Evolutionary conservation across 805 yeast species (phyloP), one percentile per base, ranked within the genome.

Genomic region (Kazachstania bromeliacearum): DNA sequence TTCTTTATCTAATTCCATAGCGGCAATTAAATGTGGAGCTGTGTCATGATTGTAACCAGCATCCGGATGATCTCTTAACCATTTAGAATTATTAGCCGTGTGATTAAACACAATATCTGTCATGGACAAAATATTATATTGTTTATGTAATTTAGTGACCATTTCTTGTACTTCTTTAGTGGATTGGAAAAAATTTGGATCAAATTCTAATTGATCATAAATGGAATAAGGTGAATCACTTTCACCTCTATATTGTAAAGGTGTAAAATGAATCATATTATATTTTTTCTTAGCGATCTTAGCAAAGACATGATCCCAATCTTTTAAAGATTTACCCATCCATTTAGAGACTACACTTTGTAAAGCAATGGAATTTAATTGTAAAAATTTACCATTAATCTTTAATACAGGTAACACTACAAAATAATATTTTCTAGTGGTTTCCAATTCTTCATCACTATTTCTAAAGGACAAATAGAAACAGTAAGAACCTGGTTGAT

Each of bases 201-300:
- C 97, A 60, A 81, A 88, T 18, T 52, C 58, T 41, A 85, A 68
- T 60, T 92, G 97, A 56, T 89, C 96, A 48, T 63, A 79, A 36
- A 89, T 85, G 3, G 96, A 84, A 55, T 88, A 89, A 0, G 98
- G 98, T 5, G 96, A 88, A 57, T 88, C 73, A 1, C 95, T 83
- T 42, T 70, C 80, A 23, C 98, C 98, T 38, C 97, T 70, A 44
- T 77, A 63, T 60, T 89, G 96, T 47, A 89, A 66, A 0, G 98
- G 98, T 5, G 96, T 88, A 57, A 89, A 89, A 64, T 89, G 98
- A 30, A 92, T 67, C 96, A 89, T 85, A 59, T 92, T 92, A 64
- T 89, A 89, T 15, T 92, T 88, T 59, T 92, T 92, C 7, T 61
- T 55, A 12, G 78, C 61, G 31, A 89, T 71, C 31, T 71, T 71